phyloP scores from a whole-genome alignment of 305 asterid species.

The Solanum aculeatissimum region DNA sequence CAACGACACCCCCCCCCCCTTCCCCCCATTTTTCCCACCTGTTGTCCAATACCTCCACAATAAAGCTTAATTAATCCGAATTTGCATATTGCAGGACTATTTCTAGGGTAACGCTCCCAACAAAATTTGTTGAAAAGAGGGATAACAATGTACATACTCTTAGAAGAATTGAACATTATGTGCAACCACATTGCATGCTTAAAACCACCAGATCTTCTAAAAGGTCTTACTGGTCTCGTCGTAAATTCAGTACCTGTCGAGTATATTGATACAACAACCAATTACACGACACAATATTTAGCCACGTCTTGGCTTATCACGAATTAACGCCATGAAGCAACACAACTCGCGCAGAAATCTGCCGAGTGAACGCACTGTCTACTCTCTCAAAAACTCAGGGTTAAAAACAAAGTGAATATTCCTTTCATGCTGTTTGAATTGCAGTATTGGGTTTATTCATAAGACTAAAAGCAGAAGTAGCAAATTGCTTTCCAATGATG shows the following conservation, averaged over 20 bases:
- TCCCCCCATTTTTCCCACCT: no score
- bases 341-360: not conserved
- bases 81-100: no score
- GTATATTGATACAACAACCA: not conserved
- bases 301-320: not conserved
- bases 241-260: not conserved
- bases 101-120: no score
- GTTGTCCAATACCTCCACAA: no score
- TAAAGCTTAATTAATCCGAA: no score
- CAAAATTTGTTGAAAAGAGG: not conserved
- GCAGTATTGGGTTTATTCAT: not conserved
- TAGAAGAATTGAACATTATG: not conserved
- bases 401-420: not conserved
- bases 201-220: not conserved
- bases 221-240: not conserved
- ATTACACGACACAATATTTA: not conserved
- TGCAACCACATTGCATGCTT: not conserved
- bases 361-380: not conserved
- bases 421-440: not conserved
- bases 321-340: not conserved
- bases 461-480: not conserved
- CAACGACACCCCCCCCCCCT: no score
- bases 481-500: conserved; percentile 2
- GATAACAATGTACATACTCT: not conserved
- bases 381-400: no score